A percentile compares a stretch with the other conserved stretches of the same genome.
phyloP scores from a whole-genome alignment of 768 basidiomycete genomes.

The Tricholoma hemisulphureum region DNA sequence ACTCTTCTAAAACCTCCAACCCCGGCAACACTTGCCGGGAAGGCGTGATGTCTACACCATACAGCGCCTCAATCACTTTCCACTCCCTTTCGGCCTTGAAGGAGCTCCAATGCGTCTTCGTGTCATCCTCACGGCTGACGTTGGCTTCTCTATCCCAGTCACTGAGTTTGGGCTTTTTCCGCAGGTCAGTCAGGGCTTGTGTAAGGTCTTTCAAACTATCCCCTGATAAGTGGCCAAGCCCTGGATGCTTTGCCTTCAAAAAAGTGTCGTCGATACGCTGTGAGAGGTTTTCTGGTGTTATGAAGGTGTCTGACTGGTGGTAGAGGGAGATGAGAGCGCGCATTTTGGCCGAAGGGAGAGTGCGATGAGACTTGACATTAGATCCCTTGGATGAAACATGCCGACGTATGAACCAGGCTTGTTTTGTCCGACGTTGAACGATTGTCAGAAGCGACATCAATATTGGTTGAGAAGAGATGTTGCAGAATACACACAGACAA shows the following conservation, averaged over 20 bases:
- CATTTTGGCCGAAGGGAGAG: conserved; percentile 58
- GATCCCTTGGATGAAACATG: conserved; percentile 21
- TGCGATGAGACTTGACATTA: conserved; percentile 24
- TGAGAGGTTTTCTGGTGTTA: conserved; percentile 69
- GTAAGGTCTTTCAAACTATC: conserved; percentile 18
- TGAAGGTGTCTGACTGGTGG: conserved; percentile 70
- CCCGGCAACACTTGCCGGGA: conserved; percentile 37
- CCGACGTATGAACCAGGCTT: conserved; percentile 9
- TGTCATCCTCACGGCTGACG: neutral
- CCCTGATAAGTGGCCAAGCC: neutral
- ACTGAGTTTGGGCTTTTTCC: conserved; percentile 36
- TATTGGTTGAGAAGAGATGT: neutral
- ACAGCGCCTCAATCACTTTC: conserved; percentile 51
- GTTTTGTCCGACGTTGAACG: conserved; percentile 12
- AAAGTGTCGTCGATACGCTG: conserved; percentile 67
- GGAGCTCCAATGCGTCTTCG: conserved; percentile 27
- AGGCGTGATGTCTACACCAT: conserved; percentile 41
- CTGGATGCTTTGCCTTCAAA: conserved; percentile 10
- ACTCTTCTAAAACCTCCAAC: conserved; percentile 46
- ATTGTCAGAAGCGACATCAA: conserved; percentile 14
- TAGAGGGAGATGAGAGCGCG: conserved; percentile 76
- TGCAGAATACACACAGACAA: neutral
- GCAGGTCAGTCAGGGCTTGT: conserved; percentile 18
- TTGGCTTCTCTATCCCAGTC: conserved; percentile 33
- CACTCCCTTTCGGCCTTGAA: conserved; percentile 32